Conservation (phyloP, 2,329 filamentous ascomycete species). For the Lasiodiplodia hormozganensis region DNA sequence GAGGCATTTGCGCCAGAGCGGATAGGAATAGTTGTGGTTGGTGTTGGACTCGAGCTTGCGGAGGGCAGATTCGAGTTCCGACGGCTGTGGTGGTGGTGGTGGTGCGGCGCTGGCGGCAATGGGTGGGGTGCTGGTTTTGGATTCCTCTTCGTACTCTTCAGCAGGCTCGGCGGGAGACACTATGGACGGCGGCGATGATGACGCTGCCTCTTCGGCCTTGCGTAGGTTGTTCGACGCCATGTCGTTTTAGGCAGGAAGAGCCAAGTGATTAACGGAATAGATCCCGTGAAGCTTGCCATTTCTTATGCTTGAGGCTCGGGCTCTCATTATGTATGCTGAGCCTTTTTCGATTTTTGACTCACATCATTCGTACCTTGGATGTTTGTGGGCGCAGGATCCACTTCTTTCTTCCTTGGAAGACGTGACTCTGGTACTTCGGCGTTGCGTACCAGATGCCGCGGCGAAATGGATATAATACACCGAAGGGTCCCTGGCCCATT, state of each 20-base stretch:
- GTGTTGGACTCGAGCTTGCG: conserved; percentile 19
- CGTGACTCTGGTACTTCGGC: neutral
- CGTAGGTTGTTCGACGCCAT: neutral
- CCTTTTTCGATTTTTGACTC: neutral
- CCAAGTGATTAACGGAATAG: no score
- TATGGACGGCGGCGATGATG: neutral
- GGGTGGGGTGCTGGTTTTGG: no score
- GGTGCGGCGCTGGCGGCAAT: neutral
- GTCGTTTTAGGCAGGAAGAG: no score
- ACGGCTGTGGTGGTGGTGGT: neutral
- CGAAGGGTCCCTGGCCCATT: neutral
- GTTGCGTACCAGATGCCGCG: neutral
- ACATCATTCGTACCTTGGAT: neutral
- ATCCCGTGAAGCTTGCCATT: neutral
- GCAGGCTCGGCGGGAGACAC: neutral
- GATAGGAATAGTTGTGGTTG: conserved; percentile 14
- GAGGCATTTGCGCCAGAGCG: conserved; percentile 43
- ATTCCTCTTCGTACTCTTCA: neutral
- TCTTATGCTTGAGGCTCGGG: neutral
- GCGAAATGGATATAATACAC: neutral
- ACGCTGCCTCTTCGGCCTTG: no score
- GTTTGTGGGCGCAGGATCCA: neutral
- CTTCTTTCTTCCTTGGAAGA: neutral
- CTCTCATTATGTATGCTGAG: neutral
- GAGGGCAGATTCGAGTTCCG: neutral